Evolutionary conservation across 805 yeast genomes (phyloP), one percentile per base, ranked within the genome.

Genomic region (Candida dajiaensis): DNA sequence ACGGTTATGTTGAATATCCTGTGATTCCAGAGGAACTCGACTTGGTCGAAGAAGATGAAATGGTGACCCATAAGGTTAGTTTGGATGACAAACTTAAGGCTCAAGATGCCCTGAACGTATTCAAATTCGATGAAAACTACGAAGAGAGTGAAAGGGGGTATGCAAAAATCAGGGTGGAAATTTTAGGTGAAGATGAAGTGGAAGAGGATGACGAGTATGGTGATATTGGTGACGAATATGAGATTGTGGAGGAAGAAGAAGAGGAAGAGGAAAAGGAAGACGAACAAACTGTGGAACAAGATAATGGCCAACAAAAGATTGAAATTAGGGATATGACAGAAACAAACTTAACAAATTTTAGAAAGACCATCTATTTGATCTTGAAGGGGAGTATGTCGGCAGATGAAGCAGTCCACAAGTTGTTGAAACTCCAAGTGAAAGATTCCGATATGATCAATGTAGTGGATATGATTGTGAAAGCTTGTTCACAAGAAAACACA

Each of bases 391-490:
- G 96, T 49, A 78, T 92, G 83, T 83, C 95, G 0, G 81, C 90
- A 6, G 96, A 88, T 54, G 99, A 94, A 69, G 92, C 96, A 0
- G 89, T 88, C 1, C 98, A 90, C 63, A 90, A 90, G 62, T 66
- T 94, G 6, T 55, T 86, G 37, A 77, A 76, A 57, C 57, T 86
- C 12, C 57, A 71, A 9, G 67, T 73, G 13, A 65, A 68, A 1
- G 60, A 54, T 13, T 61, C 69, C 9, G 71, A 76, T 40, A 78
- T 81, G 53, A 64, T 64, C 5, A 75, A 77, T 53, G 70, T 88
- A 13, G 80, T 78, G 8, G 89, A 85, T 53, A 85, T 86, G 78
- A 66, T 92, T 6, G 69, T 88, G 13, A 85, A 84, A 61, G 80
- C 92, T 49, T 85, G 96, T 62, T 77, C 89, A 0, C 95, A 90